Base-by-base conservation (phyloP, 306 rosid genomes). In the Amphicarpaea edgeworthii region DNA sequence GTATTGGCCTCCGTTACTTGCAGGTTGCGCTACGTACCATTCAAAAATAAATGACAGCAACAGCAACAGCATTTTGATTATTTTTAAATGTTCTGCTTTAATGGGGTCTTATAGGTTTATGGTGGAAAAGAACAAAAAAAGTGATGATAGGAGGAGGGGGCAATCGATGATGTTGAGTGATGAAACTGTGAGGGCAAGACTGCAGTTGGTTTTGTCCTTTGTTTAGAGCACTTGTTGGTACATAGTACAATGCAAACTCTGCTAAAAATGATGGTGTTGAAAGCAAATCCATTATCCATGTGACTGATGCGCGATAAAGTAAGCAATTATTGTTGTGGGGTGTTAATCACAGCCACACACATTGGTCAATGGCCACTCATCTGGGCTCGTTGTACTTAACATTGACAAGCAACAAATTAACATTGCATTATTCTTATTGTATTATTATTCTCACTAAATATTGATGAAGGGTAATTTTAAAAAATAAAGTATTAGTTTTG, bases 11-110 rank as follows among this genome's bases (percentile, higher is more conserved):
- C 60, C n/a, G 42, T 83, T 34, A 69, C 88, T 80, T 87, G 83
- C 81, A 81, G 76, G 60, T 72, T 82, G 93, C 71, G 90, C 87
- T 57, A n/a, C n/a, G n/a, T n/a, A 78, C 78, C 85, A 64, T 80
- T 66, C 38, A 72, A 82, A 80, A 77, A 49, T 62, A 62, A 23
- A 72, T 28, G 40, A 58, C 72, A 0, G n/a, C 81, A 4, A 0
- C 1, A 12, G 12, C 3, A 24, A 12, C 6, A 30, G 7, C 37
- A 30, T 30, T 30, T 30, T 30, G 37, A 3, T 30, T 30, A 30
- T 19, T 41, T 50, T 21, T 4, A 72, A 62, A 69, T 79, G 67
- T 26, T 9, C 0, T 43, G 50, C 63, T 59, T 53, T 73, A 15
- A 32, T 20, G 17, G 54, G 40, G 40, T 34, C 8, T 34, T 34